Conservation (phyloP, 2,329 filamentous ascomycete species). For the Cladosporium halotolerans region DNA sequence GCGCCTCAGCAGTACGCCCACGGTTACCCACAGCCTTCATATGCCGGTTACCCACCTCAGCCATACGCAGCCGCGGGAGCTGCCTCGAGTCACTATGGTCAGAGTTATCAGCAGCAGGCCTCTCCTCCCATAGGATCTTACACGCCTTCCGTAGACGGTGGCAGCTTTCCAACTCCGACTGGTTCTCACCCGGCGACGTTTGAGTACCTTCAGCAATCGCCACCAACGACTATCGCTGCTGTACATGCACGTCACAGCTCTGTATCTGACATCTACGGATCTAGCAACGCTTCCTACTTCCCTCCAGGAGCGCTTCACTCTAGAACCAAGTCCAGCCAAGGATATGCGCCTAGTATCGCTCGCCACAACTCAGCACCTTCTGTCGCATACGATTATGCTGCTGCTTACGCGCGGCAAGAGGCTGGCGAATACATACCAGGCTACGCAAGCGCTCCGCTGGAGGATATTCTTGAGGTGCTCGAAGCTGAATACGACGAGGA, state of each 20-base stretch:
- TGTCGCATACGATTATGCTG: slow-evolving; percentile 2
- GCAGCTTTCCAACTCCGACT: background rate
- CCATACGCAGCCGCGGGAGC: slow-evolving; percentile 7
- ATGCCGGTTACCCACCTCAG: slow-evolving; percentile 11
- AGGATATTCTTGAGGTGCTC: slow-evolving; percentile 19
- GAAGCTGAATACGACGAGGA: slow-evolving; percentile 40
- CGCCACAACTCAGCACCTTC: slow-evolving; percentile 20
- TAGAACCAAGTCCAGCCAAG: background rate
- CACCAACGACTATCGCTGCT: background rate
- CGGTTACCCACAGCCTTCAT: slow-evolving; percentile 13
- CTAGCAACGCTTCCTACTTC: background rate
- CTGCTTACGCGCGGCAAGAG: slow-evolving; percentile 3
- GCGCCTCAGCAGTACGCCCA: slow-evolving; percentile 12
- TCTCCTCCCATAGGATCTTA: slow-evolving; percentile 5
- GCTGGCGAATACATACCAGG: background rate
- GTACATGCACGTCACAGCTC: background rate
- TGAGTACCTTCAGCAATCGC: slow-evolving; percentile 6
- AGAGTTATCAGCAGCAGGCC: background rate
- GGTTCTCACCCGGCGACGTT: background rate
- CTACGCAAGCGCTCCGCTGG: background rate
- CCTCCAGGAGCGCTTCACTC: background rate
- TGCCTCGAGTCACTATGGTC: slow-evolving; percentile 12
- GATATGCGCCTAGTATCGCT: background rate
- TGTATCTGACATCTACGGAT: background rate
- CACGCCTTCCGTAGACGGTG: background rate